These are phyloP conservation scores for Podospora pseudoanserina DNA, from an alignment of 495 filamentous ascomycete species.

Conservation along the genomic window DNA sequence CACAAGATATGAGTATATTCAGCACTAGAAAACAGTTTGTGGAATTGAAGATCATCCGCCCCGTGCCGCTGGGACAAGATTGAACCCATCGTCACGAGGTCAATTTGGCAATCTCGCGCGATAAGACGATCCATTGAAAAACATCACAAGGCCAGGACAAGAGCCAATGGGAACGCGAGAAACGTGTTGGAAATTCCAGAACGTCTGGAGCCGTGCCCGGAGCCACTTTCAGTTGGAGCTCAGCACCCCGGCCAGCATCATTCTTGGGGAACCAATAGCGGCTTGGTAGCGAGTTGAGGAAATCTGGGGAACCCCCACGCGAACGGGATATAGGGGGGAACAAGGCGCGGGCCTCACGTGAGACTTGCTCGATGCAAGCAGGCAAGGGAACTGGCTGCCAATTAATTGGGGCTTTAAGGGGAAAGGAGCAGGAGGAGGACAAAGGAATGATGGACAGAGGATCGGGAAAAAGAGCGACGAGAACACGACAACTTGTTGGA, in stretches of 20 bases:
- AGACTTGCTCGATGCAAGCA: background rate
- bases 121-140: constrained; percentile 1
- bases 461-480: background rate
- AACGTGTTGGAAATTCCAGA: background rate
- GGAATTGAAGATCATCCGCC: background rate
- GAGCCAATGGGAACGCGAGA: constrained; percentile 1
- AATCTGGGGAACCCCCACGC: constrained; percentile 4
- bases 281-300: background rate
- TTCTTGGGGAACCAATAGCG: background rate
- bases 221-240: background rate
- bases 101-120: constrained; percentile 4
- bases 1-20: background rate
- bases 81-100: background rate
- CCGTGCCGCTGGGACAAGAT: background rate
- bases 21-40: background rate
- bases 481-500: too few species aligned
- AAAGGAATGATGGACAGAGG: background rate
- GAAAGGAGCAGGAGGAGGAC: background rate
- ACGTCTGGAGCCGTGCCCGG: background rate
- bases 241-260: background rate
- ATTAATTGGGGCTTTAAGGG: background rate
- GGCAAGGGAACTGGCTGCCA: background rate
- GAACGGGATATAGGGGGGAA: background rate
- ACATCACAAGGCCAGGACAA: background rate
- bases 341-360: background rate